A percentile compares a stretch with the other conserved stretches of the same genome.
phyloP scores from a whole-genome alignment of 331 rosid genomes.

The Telfairia occidentalis region DNA sequence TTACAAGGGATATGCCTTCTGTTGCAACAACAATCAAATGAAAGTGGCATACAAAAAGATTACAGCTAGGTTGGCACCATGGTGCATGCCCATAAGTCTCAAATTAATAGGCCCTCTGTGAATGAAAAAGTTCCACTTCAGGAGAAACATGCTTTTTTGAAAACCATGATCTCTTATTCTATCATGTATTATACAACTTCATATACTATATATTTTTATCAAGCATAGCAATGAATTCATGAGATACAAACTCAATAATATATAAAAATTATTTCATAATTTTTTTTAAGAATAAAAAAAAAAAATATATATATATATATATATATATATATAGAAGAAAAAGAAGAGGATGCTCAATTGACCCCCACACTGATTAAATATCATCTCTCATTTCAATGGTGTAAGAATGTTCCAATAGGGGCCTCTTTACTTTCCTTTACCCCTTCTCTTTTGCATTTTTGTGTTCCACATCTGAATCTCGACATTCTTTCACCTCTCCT shows the following conservation, averaged over 20 bases:
- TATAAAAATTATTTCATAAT: background rate
- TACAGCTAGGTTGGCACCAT: constrained; percentile 5
- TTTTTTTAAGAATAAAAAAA: too few relatives aligned
- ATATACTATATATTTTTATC: background rate
- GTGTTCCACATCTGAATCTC: background rate
- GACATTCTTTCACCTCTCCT: background rate
- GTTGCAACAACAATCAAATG: background rate
- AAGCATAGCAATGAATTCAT: background rate
- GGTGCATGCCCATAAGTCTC: background rate
- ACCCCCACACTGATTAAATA: constrained; percentile 5
- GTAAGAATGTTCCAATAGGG: background rate
- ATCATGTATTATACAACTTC: background rate
- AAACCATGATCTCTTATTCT: background rate
- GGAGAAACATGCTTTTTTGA: background rate
- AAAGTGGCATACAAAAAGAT: constrained; percentile 4
- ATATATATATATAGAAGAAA: too few relatives aligned
- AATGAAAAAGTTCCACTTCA: background rate
- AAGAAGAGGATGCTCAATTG: too few relatives aligned
- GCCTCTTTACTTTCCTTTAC: background rate
- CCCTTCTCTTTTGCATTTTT: background rate
- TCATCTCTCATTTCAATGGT: background rate
- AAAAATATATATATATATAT: too few relatives aligned
- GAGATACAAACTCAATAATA: background rate
- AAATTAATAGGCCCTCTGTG: background rate
- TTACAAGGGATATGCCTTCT: background rate